Evolutionary conservation across 2,329 filamentous ascomycete genomes (phyloP).

Genomic region (Teratosphaeria nubilosa): DNA sequence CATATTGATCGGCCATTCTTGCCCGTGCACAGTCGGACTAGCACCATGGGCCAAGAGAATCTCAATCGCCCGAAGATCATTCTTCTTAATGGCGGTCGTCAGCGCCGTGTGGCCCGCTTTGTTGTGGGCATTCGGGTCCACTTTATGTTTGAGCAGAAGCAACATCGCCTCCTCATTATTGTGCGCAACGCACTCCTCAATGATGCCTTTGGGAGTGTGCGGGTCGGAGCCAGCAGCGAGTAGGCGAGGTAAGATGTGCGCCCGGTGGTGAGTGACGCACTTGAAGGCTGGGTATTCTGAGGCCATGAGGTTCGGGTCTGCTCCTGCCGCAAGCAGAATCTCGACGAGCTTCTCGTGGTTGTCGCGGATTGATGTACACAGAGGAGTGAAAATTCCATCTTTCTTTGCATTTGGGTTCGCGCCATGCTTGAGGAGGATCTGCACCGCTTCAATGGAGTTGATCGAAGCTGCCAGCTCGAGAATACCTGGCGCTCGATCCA

Average conservation of each 20-base stretch:
- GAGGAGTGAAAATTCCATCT: conserved; percentile 56
- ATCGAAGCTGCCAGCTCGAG: conserved; percentile 54
- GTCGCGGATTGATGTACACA: conserved; percentile 60
- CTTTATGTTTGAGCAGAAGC: conserved; percentile 51
- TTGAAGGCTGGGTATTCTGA: conserved; percentile 59
- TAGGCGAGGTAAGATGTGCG: conserved; percentile 50
- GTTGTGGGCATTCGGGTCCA: conserved; percentile 51
- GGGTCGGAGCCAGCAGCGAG: conserved; percentile 52
- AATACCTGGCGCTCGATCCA: conserved; percentile 54
- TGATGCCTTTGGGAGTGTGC: conserved; percentile 51
- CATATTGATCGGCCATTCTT: conserved; percentile 64
- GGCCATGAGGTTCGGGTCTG: conserved; percentile 43
- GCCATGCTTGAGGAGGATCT: conserved; percentile 51
- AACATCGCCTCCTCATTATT: conserved; percentile 52
- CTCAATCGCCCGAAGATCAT: conserved; percentile 50
- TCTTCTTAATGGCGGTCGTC: conserved; percentile 55
- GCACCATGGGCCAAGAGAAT: conserved; percentile 49
- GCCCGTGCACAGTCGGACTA: conserved; percentile 52
- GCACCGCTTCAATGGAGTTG: conserved; percentile 52
- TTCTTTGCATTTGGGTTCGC: conserved; percentile 52
- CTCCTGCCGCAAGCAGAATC: conserved; percentile 41
- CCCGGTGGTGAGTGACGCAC: conserved; percentile 55
- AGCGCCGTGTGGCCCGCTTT: conserved; percentile 51
- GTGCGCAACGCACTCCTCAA: conserved; percentile 53
- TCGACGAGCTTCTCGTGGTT: conserved; percentile 52